A percentile compares a stretch with the other conserved stretches of the same genome.
phyloP scores from a whole-genome alignment of 345 rosid species.

The Jatropha curcas region DNA sequence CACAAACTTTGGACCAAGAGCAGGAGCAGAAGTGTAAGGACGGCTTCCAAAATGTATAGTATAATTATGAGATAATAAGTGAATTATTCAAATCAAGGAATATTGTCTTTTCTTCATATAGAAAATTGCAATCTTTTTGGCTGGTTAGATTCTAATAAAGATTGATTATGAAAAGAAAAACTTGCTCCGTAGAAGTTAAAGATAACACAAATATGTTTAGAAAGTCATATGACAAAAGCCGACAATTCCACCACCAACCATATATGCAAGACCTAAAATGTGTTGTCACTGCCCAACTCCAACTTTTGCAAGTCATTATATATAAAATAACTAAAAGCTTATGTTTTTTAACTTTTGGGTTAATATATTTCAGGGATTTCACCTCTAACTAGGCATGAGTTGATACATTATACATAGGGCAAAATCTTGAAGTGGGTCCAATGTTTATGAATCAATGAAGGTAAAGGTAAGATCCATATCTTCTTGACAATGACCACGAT shows the following conservation, averaged over 20 bases:
- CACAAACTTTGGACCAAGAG: conserved; percentile 6
- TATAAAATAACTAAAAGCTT: no score
- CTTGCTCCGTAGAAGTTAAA: background rate
- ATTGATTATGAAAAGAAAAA: background rate
- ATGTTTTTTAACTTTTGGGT: no score
- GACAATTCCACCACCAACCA: background rate
- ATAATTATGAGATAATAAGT: background rate
- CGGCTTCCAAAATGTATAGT: background rate
- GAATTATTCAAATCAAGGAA: no score
- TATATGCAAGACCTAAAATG: conserved; percentile 5
- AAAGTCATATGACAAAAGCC: background rate
- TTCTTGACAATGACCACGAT: conserved; percentile 13
- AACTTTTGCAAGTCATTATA: background rate
- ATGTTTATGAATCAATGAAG: background rate
- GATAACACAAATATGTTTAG: background rate
- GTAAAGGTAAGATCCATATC: conserved; percentile 4
- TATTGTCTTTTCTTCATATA: no score
- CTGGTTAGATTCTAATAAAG: no score
- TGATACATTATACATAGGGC: no score
- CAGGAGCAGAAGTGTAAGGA: conserved; percentile 15
- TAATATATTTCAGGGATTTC: no score
- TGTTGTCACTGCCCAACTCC: conserved; percentile 1
- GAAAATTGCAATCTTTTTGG: no score
- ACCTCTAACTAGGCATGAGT: no score
- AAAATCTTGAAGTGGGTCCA: conserved; percentile 1